phyloP scores from a whole-genome alignment of 768 basidiomycete genomes.

The Naganishia kalamii region DNA sequence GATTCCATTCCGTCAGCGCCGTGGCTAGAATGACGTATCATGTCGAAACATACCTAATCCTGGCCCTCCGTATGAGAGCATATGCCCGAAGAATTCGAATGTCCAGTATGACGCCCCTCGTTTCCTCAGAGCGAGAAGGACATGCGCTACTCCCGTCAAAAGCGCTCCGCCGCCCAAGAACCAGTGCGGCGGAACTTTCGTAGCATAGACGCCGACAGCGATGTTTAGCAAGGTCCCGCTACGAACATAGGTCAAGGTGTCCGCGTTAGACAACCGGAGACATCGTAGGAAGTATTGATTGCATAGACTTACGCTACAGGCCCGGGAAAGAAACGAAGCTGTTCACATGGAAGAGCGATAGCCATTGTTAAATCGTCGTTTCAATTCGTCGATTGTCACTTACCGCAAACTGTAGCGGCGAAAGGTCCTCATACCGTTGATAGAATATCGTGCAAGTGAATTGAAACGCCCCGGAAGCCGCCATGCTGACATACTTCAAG shows the following conservation, averaged over 20 bases:
- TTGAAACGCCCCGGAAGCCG: neutral
- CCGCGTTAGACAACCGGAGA: neutral
- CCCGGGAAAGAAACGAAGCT: neutral
- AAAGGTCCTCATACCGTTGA: neutral
- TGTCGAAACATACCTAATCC: neutral
- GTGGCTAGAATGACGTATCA: too few relatives aligned
- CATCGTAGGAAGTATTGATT: neutral
- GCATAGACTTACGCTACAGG: neutral
- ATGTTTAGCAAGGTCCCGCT: neutral
- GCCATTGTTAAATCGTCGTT: neutral
- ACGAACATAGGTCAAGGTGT: neutral
- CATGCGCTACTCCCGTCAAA: neutral
- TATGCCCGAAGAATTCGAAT: neutral
- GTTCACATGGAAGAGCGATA: neutral
- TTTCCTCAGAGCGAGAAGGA: neutral
- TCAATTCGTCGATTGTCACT: neutral
- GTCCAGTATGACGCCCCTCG: neutral
- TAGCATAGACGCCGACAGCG: neutral
- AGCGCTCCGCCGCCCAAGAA: neutral
- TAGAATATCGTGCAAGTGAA: neutral
- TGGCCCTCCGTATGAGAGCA: neutral
- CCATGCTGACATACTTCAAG: neutral
- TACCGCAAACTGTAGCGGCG: neutral
- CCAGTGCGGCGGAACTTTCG: neutral
- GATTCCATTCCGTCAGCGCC: too few relatives aligned